These are phyloP conservation scores for Heliamphora pulchella DNA, from an alignment of 179 eudicot species.

Conservation along the genomic window DNA sequence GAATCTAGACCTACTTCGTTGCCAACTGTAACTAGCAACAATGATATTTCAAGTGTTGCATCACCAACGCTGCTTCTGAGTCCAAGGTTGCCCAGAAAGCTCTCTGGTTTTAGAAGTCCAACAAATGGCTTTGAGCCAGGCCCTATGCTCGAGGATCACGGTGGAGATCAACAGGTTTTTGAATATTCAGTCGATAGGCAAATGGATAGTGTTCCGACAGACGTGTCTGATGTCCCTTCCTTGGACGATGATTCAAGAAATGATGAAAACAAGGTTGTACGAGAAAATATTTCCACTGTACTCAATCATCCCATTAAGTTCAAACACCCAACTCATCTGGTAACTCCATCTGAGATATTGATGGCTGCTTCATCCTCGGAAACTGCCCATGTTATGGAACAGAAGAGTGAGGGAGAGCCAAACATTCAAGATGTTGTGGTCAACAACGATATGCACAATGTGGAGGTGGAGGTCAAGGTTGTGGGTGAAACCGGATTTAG, in stretches of 20 bases:
- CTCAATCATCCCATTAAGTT: conserved; percentile 50
- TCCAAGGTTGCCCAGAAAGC: conserved; percentile 55
- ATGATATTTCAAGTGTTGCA: conserved; percentile 41
- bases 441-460: conserved; percentile 43
- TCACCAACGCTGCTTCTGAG: conserved; percentile 61
- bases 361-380: conserved; percentile 78
- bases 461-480: conserved; percentile 78
- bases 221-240: conserved; percentile 40
- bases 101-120: conserved; percentile 39
- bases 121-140: conserved; percentile 29
- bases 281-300: conserved; percentile 43
- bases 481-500: conserved; percentile 62
- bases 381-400: conserved; percentile 34
- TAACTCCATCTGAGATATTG: conserved; percentile 84
- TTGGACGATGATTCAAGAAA: conserved; percentile 40
- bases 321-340: conserved; percentile 90
- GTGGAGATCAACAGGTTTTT: conserved; percentile 45
- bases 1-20: conserved; percentile 39
- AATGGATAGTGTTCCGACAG: conserved; percentile 43
- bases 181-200: conserved; percentile 72
- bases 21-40: conserved; percentile 32
- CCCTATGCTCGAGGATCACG: conserved; percentile 31
- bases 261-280: conserved; percentile 33
- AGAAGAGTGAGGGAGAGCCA: conserved; percentile 45
- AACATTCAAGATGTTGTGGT: conserved; percentile 52